Evolutionary conservation across 2,329 filamentous ascomycete species (phyloP), one percentile per base, ranked within the genome.

Genomic region (Aspergillus pseudoglaucus): DNA sequence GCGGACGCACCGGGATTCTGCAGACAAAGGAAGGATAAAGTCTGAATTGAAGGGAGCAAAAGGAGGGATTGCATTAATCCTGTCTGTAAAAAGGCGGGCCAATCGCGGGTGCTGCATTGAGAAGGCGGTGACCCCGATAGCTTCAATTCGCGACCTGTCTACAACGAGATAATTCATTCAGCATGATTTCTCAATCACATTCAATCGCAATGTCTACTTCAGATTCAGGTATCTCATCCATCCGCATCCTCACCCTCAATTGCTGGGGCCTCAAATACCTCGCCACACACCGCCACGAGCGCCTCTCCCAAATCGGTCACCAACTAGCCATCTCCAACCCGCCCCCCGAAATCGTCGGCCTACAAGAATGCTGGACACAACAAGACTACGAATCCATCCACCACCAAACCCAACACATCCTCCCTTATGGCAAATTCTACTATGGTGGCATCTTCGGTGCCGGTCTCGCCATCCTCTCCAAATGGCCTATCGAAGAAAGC

Each of bases 261-360:
- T 96, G 90, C 81, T 97, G 93, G 91, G 93, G 93, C 45, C 82
- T 97, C 52, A 91, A 94, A 62, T 89, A 83, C 72, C 78, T 97
- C 61, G 84, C 90, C 45, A 84, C 84, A 56, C 80, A 87, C 57
- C 88, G 90, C 56, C 75, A 79, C 55, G 84, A 87, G 59, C 88
- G 93, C 39, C 79, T 97, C 44, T 70, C 78, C 25, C 88, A 95
- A 66, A 96, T 97, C 61, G 91, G 89, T 46, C 83, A 80, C 54
- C 86, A 87, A 54, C 79, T 97, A 53, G 85, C 88, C 54, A 68
- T 75, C 38, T 77, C 82, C 48, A 71, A 78, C 15, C 87, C 87
- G 0, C 66, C 78, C 8, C 89, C 90, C 23, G 80, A 94, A 53
- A 90, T 96, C 60, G 89, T 96, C 52, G 88, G 86, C n/a, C 76